phyloP scores from a whole-genome alignment of 1,139 yeast genomes.

The Hansenula lynferdii region DNA sequence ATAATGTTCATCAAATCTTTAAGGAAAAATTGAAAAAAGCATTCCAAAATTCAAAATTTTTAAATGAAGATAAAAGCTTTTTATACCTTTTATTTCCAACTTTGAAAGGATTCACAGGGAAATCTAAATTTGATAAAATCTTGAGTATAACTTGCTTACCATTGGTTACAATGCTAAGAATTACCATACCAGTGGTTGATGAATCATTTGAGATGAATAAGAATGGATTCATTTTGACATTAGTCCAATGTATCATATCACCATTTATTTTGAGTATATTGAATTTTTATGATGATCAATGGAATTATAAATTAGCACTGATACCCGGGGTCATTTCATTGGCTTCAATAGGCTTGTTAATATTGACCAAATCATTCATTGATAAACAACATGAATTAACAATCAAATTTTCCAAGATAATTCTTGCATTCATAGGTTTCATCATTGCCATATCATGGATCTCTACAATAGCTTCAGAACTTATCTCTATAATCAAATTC shows the following conservation, averaged over 20 bases:
- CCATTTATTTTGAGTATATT: slow-evolving; percentile 16
- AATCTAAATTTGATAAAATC: slow-evolving; percentile 21
- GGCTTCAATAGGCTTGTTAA: slow-evolving; percentile 1
- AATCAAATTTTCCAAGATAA: slow-evolving; percentile 3
- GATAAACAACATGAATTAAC: slow-evolving; percentile 1
- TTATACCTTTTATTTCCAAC: slow-evolving; percentile 23
- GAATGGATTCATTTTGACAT: slow-evolving; percentile 10
- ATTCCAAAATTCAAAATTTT: neutral
- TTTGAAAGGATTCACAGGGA: slow-evolving; percentile 16
- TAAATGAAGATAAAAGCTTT: slow-evolving; percentile 4
- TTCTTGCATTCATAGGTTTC: slow-evolving; percentile 55
- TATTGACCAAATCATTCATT: slow-evolving; percentile 3
- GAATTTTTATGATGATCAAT: slow-evolving; percentile 12
- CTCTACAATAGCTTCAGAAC: slow-evolving; percentile 69
- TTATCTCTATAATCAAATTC: slow-evolving; percentile 62
- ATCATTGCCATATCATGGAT: slow-evolving; percentile 67
- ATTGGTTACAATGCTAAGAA: slow-evolving; percentile 36
- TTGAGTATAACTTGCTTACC: slow-evolving; percentile 37
- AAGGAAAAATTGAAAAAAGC: slow-evolving; percentile 1
- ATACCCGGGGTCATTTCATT: slow-evolving; percentile 5
- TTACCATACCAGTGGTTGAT: slow-evolving; percentile 46
- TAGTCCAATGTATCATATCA: slow-evolving; percentile 17
- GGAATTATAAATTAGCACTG: slow-evolving; percentile 4
- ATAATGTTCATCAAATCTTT: slow-evolving; percentile 3
- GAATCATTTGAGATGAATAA: slow-evolving; percentile 10